Conservation (phyloP, 2,329 filamentous ascomycete species). For the Microdochium trichocladiopsis region DNA sequence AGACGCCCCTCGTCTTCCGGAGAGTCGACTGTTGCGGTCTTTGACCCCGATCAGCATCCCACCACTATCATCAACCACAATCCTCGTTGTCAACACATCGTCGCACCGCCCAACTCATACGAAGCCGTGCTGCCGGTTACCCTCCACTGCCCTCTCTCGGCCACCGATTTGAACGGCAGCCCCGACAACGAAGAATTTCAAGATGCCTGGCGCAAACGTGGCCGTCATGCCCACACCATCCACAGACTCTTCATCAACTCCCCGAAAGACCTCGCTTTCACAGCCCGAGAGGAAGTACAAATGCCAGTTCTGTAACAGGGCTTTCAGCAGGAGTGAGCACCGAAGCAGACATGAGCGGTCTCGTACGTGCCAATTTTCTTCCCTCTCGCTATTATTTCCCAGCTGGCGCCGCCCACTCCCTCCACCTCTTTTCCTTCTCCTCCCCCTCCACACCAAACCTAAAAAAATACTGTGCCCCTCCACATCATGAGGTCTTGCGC, state of each 20-base stretch:
- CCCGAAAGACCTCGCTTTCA: conserved; percentile 68
- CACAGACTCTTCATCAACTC: conserved; percentile 60
- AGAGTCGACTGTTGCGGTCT: background rate
- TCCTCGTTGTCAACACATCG: background rate
- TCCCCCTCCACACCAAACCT: conserved; percentile 7
- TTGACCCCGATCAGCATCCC: background rate
- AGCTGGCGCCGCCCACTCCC: conserved; percentile 1
- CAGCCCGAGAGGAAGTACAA: conserved; percentile 96
- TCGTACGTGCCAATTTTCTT: conserved; percentile 70
- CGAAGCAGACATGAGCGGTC: conserved; percentile 94
- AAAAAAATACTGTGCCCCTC: conserved; percentile 13
- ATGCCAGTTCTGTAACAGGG: conserved; percentile 96
- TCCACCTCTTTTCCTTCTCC: conserved; percentile 1
- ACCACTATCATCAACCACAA: background rate
- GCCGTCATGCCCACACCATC: conserved; percentile 53
- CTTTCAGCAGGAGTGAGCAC: conserved; percentile 96
- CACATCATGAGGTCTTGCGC: conserved; percentile 6
- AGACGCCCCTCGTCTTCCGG: background rate
- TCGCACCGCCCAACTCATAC: background rate
- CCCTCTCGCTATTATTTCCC: conserved; percentile 7
- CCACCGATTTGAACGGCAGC: conserved; percentile 7
- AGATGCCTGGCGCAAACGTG: conserved; percentile 66
- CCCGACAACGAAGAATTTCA: conserved; percentile 26
- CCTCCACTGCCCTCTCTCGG: conserved; percentile 1
- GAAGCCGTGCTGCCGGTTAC: background rate